Percentiles rank a stretch among this genome's conserved stretches.
Evolutionary conservation across 2,329 filamentous ascomycete genomes (phyloP).

Genomic region (Mycocentrospora acerina): DNA sequence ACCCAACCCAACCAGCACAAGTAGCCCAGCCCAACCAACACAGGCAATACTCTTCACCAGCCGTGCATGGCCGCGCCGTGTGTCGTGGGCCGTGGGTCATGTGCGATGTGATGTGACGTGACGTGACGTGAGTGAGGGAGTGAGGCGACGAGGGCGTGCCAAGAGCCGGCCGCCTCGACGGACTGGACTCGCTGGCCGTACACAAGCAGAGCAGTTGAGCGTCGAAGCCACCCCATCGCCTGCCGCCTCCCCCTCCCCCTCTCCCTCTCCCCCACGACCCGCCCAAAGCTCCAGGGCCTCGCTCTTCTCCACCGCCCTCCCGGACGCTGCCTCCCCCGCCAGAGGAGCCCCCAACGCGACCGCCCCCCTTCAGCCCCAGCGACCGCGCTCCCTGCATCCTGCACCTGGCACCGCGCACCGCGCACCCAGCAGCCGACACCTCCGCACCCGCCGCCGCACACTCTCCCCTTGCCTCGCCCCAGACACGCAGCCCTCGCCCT

Average conservation of each 20-base stretch:
- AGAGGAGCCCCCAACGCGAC: conserved; percentile 26
- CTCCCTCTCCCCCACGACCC: conserved; percentile 30
- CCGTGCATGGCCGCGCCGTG: no score
- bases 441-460: conserved; percentile 37
- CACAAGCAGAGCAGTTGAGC: no score
- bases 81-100: no score
- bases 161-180: conserved; percentile 21
- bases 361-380: conserved; percentile 18
- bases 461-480: conserved; percentile 22
- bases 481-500: conserved; percentile 38
- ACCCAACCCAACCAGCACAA: background rate
- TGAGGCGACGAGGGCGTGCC: conserved; percentile 17
- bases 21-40: no score
- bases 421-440: conserved; percentile 30
- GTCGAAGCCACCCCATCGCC: no score
- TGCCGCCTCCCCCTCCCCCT: conserved; percentile 28
- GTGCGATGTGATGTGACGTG: no score
- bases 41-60: no score
- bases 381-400: no score
- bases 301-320: conserved; percentile 22
- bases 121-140: no score
- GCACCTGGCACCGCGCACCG: no score
- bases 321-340: conserved; percentile 27
- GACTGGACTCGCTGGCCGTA: conserved; percentile 16
- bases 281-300: conserved; percentile 34